Conservation (phyloP, 179 eudicot species). For the Camellia oleifera region DNA sequence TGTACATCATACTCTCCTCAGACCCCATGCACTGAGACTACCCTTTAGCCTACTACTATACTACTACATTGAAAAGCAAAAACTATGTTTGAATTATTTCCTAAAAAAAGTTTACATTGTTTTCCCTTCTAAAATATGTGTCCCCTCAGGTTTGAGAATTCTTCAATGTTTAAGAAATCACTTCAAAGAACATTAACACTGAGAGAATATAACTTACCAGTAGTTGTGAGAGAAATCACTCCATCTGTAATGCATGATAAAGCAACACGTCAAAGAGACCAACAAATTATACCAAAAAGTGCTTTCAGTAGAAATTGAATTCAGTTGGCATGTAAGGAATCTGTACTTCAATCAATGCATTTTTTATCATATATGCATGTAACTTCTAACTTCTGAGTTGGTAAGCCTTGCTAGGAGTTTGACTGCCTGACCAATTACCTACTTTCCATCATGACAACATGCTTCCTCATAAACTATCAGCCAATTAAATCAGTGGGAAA, state of each 20-base stretch:
- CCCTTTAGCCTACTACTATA: not conserved
- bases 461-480: not conserved
- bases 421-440: not conserved
- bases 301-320: not conserved
- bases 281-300: not conserved
- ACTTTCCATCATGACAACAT: not conserved
- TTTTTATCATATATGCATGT: not conserved
- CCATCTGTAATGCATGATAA: slow-evolving; percentile 61
- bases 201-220: slow-evolving; percentile 43
- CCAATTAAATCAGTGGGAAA: not conserved
- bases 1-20: too few species aligned
- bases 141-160: not conserved
- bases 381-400: not conserved
- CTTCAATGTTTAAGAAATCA: not conserved
- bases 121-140: not conserved
- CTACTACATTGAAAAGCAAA: not conserved
- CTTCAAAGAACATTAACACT: not conserved
- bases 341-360: not conserved
- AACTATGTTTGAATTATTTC: not conserved
- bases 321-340: slow-evolving; percentile 5
- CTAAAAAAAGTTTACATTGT: not conserved
- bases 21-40: too few species aligned
- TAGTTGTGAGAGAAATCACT: slow-evolving; percentile 61
- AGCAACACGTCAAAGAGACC: slow-evolving; percentile 28
- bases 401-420: not conserved